Conservation (phyloP, 805 yeast species). For the Nakazawaea wickerhamii region DNA sequence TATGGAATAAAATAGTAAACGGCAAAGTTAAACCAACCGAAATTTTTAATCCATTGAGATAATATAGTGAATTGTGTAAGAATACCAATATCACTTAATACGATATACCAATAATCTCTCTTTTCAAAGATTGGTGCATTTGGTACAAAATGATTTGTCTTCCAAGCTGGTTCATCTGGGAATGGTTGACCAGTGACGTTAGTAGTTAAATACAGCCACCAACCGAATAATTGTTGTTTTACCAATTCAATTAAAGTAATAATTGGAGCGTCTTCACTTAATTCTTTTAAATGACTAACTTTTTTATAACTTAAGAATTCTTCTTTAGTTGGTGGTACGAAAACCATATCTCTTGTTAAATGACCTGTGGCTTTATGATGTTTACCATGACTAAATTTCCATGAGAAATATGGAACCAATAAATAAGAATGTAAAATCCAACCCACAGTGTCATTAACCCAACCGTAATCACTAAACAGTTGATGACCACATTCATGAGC, state of each 20-base stretch:
- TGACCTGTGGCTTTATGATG: constrained; percentile 92
- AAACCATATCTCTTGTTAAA: constrained; percentile 76
- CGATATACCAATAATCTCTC: constrained; percentile 65
- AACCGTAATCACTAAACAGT: constrained; percentile 70
- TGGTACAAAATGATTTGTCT: constrained; percentile 68
- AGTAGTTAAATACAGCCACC: constrained; percentile 58
- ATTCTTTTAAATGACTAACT: constrained; percentile 40
- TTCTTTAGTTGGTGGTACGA: constrained; percentile 67
- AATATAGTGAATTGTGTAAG: constrained; percentile 44
- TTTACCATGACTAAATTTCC: constrained; percentile 81
- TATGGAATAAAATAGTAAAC: constrained; percentile 76
- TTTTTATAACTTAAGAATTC: constrained; percentile 38
- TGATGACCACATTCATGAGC: constrained; percentile 93
- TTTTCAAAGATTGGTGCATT: constrained; percentile 67
- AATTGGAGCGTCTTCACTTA: constrained; percentile 72
- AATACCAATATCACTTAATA: constrained; percentile 71
- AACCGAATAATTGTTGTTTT: constrained; percentile 73
- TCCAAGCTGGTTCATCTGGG: constrained; percentile 39
- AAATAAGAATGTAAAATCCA: constrained; percentile 78
- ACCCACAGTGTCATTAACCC: constrained; percentile 74
- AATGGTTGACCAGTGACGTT: constrained; percentile 76
- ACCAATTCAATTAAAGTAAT: constrained; percentile 50
- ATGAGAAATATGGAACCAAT: constrained; percentile 81
- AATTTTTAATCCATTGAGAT: constrained; percentile 54
- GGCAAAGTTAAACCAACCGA: constrained; percentile 57